Percentiles rank a stretch among this genome's conserved stretches.
These are phyloP conservation scores for Anisodus acutangulus DNA, from an alignment of 257 asterid genomes.

Conservation along the genomic window DNA sequence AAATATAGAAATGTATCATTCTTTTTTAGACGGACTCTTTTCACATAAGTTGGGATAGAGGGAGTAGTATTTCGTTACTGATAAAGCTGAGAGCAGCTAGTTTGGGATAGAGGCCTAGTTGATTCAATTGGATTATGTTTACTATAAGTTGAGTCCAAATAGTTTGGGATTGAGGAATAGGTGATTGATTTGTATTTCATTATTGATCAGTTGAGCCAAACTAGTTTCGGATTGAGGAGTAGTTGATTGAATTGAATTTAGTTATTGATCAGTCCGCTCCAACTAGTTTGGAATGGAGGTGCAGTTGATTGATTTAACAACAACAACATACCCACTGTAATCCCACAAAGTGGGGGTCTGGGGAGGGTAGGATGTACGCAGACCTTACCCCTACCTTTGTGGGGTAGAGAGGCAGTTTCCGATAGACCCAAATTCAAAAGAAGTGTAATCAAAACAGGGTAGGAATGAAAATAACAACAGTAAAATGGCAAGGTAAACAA, in stretches of 20 bases:
- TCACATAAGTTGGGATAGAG: too few relatives aligned
- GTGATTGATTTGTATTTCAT: constrained; percentile 13
- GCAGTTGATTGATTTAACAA: background rate
- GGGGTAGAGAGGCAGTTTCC: too few relatives aligned
- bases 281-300: background rate
- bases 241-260: constrained; percentile 12
- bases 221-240: background rate
- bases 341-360: too few relatives aligned
- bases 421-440: too few relatives aligned
- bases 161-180: background rate
- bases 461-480: too few relatives aligned
- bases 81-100: background rate
- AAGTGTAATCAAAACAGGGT: too few relatives aligned
- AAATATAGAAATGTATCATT: too few relatives aligned
- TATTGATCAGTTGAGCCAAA: background rate
- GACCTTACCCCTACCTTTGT: too few relatives aligned
- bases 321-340: too few relatives aligned
- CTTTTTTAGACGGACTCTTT: too few relatives aligned
- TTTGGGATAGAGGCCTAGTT: constrained; percentile 13
- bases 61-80: background rate
- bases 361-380: too few relatives aligned
- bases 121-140: background rate
- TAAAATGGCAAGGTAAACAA: too few relatives aligned
- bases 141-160: background rate
- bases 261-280: background rate